These are phyloP conservation scores for Aspergillus neotritici DNA, from an alignment of 2,329 filamentous ascomycete genomes.

Conservation along the genomic window DNA sequence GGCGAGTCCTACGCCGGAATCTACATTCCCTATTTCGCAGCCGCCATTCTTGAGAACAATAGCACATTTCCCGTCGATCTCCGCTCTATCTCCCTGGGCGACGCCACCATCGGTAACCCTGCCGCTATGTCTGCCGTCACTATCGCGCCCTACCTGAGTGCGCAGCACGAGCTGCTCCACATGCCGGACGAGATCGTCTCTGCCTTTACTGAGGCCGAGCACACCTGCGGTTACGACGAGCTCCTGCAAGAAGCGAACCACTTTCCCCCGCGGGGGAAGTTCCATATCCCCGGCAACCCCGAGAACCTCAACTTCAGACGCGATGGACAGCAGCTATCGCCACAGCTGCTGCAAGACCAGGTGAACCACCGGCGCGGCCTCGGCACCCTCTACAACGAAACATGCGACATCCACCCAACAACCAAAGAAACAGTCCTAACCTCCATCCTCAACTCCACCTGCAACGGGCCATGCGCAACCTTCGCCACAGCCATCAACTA, in stretches of 20 bases:
- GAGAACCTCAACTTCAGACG: slow-evolving; percentile 27
- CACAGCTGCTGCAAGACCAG: slow-evolving; percentile 1
- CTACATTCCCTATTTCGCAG: slow-evolving; percentile 35
- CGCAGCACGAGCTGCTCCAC: slow-evolving; percentile 19
- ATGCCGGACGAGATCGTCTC: slow-evolving; percentile 24
- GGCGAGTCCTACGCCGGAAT: slow-evolving; percentile 37
- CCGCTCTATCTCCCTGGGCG: slow-evolving; percentile 32
- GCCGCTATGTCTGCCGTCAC: slow-evolving; percentile 31
- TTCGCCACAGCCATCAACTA: slow-evolving; percentile 32
- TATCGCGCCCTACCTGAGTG: slow-evolving; percentile 24
- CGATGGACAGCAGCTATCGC: neutral
- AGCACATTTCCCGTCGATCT: slow-evolving; percentile 25
- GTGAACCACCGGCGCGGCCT: slow-evolving; percentile 11
- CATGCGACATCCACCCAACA: slow-evolving; percentile 23
- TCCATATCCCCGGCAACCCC: slow-evolving; percentile 29
- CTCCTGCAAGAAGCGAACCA: slow-evolving; percentile 22
- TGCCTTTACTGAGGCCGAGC: slow-evolving; percentile 27
- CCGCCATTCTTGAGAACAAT: slow-evolving; percentile 25
- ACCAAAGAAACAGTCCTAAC: slow-evolving; percentile 19
- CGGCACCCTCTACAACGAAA: slow-evolving; percentile 9
- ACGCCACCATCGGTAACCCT: slow-evolving; percentile 33
- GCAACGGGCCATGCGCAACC: slow-evolving; percentile 33
- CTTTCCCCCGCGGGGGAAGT: slow-evolving; percentile 27
- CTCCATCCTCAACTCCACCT: slow-evolving; percentile 31
- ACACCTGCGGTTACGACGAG: slow-evolving; percentile 27